Percentiles rank a stretch among this genome's conserved stretches.
These are phyloP conservation scores for Marchantia paleacea DNA, from an alignment of 225 moss, liverwort and hornwort species.

Conservation along the genomic window DNA sequence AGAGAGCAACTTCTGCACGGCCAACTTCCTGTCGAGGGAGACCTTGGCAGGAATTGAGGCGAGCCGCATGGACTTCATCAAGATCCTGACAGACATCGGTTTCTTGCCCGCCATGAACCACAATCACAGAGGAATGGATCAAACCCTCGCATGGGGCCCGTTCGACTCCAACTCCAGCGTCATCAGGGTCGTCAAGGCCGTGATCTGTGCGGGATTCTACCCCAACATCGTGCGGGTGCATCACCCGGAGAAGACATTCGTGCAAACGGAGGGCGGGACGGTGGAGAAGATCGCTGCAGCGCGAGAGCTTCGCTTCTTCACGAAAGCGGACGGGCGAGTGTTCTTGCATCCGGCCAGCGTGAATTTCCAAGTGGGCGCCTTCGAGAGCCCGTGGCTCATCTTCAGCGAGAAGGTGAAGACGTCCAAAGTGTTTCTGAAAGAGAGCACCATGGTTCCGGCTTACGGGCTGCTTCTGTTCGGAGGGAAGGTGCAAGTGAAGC, in stretches of 20 bases:
- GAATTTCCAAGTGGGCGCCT: conserved; percentile 59
- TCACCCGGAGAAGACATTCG: conserved; percentile 73
- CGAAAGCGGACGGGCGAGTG: conserved; percentile 68
- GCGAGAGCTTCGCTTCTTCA: conserved; percentile 76
- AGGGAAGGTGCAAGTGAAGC: conserved; percentile 69
- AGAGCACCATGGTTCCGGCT: conserved; percentile 73
- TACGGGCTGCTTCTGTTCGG: conserved; percentile 72
- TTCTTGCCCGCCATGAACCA: conserved; percentile 30
- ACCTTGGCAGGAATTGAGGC: conserved; percentile 64
- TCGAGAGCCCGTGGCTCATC: conserved; percentile 74
- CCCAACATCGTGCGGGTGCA: conserved; percentile 70
- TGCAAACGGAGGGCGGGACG: conserved; percentile 72
- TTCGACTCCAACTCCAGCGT: conserved; percentile 51
- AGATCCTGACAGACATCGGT: conserved; percentile 65
- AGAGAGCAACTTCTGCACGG: conserved; percentile 56
- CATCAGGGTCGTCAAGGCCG: conserved; percentile 70
- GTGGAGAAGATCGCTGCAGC: conserved; percentile 63
- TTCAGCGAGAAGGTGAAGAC: conserved; percentile 76
- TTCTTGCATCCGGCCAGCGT: conserved; percentile 72
- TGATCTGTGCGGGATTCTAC: conserved; percentile 80
- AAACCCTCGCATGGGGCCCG: conserved; percentile 18
- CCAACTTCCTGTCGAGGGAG: conserved; percentile 64
- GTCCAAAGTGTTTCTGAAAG: conserved; percentile 66
- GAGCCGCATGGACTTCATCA: conserved; percentile 61
- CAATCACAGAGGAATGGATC: conserved; percentile 26